Percentiles rank a stretch among this genome's conserved stretches.
These are phyloP conservation scores for Rhizoclosmatium sp. DNA, from an alignment of 192 early-diverging fungal species.

Conservation along the genomic window DNA sequence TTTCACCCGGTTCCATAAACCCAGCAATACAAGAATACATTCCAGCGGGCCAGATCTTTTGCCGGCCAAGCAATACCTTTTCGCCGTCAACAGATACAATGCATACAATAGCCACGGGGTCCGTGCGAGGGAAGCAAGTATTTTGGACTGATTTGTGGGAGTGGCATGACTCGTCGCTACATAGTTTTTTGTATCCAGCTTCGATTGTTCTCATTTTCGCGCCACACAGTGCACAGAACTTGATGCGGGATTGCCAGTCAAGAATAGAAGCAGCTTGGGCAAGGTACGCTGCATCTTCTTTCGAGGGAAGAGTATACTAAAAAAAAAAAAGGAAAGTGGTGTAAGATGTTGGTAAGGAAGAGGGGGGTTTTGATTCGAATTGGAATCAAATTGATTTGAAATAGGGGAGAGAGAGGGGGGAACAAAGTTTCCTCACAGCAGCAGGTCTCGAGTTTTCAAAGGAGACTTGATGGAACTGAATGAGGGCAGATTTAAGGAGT, in stretches of 20 bases:
- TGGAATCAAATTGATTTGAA: too few species aligned
- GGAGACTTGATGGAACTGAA: not conserved
- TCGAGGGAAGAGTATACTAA: not conserved
- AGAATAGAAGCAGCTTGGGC: slow-evolving; percentile 53
- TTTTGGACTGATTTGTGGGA: slow-evolving; percentile 47
- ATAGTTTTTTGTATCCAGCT: slow-evolving; percentile 50
- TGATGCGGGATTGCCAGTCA: slow-evolving; percentile 59
- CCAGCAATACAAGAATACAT: slow-evolving; percentile 58
- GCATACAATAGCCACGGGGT: slow-evolving; percentile 62
- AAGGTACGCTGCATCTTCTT: slow-evolving; percentile 45
- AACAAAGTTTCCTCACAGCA: not conserved
- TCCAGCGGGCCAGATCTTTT: slow-evolving; percentile 50
- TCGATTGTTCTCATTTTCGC: slow-evolving; percentile 23
- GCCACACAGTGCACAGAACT: slow-evolving; percentile 59
- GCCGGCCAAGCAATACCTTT: slow-evolving; percentile 57
- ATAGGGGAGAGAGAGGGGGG: too few species aligned
- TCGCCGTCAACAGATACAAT: slow-evolving; percentile 44
- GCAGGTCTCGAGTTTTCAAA: not conserved
- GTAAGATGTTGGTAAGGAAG: too few species aligned
- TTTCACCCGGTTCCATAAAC: slow-evolving; percentile 60
- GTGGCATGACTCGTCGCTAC: slow-evolving; percentile 36
- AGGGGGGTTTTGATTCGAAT: too few species aligned
- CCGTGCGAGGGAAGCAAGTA: slow-evolving; percentile 59
- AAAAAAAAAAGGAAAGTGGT: too few species aligned
- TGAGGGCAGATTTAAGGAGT: not conserved